These are phyloP conservation scores for Chrysanthemum makinoi DNA, from an alignment of 129 eudicot genomes.

Conservation along the genomic window DNA sequence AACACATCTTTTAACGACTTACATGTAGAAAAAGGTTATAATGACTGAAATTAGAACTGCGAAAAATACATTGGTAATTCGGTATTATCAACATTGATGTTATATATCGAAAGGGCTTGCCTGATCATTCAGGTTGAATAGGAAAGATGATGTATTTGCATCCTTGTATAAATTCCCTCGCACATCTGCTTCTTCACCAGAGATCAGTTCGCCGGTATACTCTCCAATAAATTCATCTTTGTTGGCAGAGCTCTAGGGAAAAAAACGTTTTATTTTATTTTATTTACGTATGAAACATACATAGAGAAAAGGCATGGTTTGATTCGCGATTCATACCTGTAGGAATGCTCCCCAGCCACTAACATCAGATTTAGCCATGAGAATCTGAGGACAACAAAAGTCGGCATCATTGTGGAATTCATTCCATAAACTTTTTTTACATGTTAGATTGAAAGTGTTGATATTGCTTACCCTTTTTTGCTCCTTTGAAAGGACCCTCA, in stretches of 20 bases:
- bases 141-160: slow-evolving; percentile 60
- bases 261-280: background rate
- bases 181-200: slow-evolving; percentile 83
- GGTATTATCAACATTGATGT: too few species aligned
- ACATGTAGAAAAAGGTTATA: too few species aligned
- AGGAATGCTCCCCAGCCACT: slow-evolving; percentile 95
- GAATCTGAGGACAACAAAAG: slow-evolving; percentile 38
- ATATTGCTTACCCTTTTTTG: slow-evolving; percentile 56
- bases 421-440: background rate
- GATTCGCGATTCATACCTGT: slow-evolving; percentile 42
- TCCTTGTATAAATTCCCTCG: slow-evolving; percentile 80
- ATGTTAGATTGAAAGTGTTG: background rate
- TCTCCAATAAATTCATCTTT: slow-evolving; percentile 90
- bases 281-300: background rate
- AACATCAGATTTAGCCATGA: slow-evolving; percentile 72
- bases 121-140: slow-evolving; percentile 84
- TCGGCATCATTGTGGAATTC: background rate
- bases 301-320: background rate
- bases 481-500: slow-evolving; percentile 78
- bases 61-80: too few species aligned
- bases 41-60: too few species aligned
- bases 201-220: slow-evolving; percentile 86
- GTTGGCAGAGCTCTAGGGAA: slow-evolving; percentile 49
- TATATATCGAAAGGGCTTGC: slow-evolving; percentile 25
- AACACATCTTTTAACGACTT: too few species aligned